A percentile compares a stretch with the other conserved stretches of the same genome.
Evolutionary conservation across 495 filamentous ascomycete genomes (phyloP).

Genomic region (Cercophora sp.): DNA sequence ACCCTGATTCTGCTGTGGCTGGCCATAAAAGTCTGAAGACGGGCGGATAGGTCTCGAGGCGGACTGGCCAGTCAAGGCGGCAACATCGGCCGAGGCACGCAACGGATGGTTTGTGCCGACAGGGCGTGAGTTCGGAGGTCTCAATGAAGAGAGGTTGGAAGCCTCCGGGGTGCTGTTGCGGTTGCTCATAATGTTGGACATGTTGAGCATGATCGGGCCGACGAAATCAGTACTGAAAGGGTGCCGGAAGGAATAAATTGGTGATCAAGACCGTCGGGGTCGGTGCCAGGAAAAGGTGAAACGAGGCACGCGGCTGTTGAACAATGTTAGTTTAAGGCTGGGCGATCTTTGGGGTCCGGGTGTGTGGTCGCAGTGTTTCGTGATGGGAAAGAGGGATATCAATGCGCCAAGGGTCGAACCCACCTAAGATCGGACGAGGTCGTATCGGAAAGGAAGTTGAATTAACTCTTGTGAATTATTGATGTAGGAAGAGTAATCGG

Average conservation of each 20-base stretch:
- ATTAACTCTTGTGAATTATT: constrained; percentile 4
- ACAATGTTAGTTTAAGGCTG: constrained; percentile 25
- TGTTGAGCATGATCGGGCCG: constrained; percentile 50
- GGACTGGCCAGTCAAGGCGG: constrained; percentile 70
- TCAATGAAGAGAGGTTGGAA: constrained; percentile 72
- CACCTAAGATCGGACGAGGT: constrained; percentile 4
- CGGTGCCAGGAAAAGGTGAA: constrained; percentile 34
- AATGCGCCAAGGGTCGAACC: constrained; percentile 16
- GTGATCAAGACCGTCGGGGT: too few relatives aligned
- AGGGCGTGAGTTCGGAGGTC: constrained; percentile 81
- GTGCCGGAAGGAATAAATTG: too few relatives aligned
- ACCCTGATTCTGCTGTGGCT: constrained; percentile 60
- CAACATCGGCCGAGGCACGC: constrained; percentile 96
- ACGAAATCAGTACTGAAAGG: too few relatives aligned
- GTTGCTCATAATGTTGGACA: constrained; percentile 76
- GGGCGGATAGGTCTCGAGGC: constrained; percentile 82
- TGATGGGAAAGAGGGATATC: constrained; percentile 22
- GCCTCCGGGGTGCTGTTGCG: constrained; percentile 97
- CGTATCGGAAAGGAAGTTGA: constrained; percentile 1
- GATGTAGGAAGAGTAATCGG: constrained; percentile 7
- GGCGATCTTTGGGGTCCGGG: constrained; percentile 24
- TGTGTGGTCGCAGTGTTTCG: constrained; percentile 22
- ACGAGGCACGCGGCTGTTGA: constrained; percentile 27
- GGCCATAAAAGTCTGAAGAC: constrained; percentile 89
- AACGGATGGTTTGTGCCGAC: constrained; percentile 78